Conservation (phyloP, 2,329 filamentous ascomycete species). For the Clarireedia sp. region DNA sequence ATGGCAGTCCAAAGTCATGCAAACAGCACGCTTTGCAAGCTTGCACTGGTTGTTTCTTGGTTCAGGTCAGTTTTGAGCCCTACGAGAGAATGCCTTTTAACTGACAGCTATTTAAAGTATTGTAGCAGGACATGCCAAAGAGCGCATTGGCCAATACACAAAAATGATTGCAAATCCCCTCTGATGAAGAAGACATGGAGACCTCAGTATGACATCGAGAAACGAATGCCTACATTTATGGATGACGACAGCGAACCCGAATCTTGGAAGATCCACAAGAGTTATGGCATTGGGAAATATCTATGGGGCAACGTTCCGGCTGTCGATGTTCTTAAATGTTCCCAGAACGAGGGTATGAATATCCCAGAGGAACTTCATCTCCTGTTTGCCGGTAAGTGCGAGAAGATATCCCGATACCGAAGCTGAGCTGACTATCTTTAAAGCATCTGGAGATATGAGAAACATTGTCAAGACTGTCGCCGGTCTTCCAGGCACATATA, state of each 20-base stretch:
- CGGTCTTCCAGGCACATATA: background rate
- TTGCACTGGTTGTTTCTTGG: slow-evolving; percentile 4
- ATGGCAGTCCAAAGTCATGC: background rate
- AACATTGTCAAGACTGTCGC: slow-evolving; percentile 33
- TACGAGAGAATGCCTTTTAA: background rate
- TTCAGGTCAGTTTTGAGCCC: background rate
- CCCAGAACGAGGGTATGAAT: background rate
- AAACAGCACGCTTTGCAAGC: background rate
- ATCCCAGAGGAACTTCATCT: background rate
- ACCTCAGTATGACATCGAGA: background rate
- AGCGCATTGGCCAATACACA: slow-evolving; percentile 1
- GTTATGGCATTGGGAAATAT: slow-evolving; percentile 1
- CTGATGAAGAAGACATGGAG: slow-evolving; percentile 1
- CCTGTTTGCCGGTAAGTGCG: background rate
- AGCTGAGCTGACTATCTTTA: background rate
- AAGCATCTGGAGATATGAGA: slow-evolving; percentile 34
- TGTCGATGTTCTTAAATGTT: background rate
- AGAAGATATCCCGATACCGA: background rate
- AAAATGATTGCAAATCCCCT: slow-evolving; percentile 4
- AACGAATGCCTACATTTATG: slow-evolving; percentile 19
- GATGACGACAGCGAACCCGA: no score
- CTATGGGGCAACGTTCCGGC: slow-evolving; percentile 8
- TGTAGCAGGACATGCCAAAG: slow-evolving; percentile 30
- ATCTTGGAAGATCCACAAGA: background rate
- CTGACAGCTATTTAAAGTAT: background rate